Conservation (phyloP, 805 yeast genomes). For the Grigorovia yakushimaensis region DNA sequence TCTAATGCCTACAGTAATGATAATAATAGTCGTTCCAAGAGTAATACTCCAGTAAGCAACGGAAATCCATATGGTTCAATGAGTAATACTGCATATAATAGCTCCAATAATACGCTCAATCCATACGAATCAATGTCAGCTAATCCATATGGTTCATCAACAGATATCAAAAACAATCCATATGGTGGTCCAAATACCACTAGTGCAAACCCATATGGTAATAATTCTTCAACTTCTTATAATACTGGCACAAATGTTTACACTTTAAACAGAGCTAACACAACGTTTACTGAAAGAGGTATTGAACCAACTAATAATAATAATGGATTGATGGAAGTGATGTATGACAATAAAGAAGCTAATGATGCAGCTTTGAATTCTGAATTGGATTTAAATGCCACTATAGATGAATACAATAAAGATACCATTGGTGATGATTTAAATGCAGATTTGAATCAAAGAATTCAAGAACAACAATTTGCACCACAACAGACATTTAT, state of each 20-base stretch:
- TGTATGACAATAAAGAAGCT: conserved; percentile 1
- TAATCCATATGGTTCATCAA: conserved; percentile 5
- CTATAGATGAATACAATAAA: conserved; percentile 11
- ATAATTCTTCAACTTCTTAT: conserved; percentile 2
- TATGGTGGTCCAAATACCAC: not conserved
- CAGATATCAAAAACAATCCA: not conserved
- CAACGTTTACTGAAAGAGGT: not conserved
- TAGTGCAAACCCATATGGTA: not conserved
- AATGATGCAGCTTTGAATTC: conserved; percentile 17
- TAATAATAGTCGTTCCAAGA: not conserved
- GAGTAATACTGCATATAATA: not conserved
- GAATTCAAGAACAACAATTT: conserved; percentile 13
- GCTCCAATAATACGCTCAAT: not conserved
- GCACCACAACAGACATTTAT: conserved; percentile 19
- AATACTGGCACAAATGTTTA: not conserved
- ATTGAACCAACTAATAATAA: not conserved
- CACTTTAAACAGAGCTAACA: not conserved
- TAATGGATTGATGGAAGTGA: not conserved
- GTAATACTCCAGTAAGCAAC: not conserved
- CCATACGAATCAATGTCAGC: conserved; percentile 3
- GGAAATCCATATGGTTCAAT: not conserved
- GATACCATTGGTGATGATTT: conserved; percentile 23
- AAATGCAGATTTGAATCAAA: conserved; percentile 17
- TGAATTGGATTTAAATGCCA: conserved; percentile 26
- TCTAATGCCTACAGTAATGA: not conserved